Evolutionary conservation across 164 flowering plant species (phyloP).

Genomic region (Echeveria elegans): DNA sequence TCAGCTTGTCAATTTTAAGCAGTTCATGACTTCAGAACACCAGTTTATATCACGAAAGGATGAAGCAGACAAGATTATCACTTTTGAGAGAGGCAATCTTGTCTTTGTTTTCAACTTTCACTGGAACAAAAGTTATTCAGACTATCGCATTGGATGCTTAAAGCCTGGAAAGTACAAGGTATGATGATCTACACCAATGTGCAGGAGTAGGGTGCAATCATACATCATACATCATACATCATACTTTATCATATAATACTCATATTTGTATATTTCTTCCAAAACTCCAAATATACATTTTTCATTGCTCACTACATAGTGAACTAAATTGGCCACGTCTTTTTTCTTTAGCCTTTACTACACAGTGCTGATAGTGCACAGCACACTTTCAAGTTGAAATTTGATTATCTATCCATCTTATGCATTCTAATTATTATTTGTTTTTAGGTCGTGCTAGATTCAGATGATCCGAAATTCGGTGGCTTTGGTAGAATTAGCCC

Average conservation of each 20-base stretch:
- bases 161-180: slow-evolving; percentile 96
- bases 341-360: background rate
- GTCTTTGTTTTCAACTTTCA: slow-evolving; percentile 97
- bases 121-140: slow-evolving; percentile 82
- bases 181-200: slow-evolving; percentile 9
- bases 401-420: background rate
- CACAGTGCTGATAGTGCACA: background rate
- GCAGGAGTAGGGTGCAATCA: background rate
- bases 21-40: slow-evolving; percentile 95
- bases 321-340: background rate
- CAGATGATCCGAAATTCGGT: slow-evolving; percentile 70
- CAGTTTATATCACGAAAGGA: slow-evolving; percentile 81
- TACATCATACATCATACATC: too few relatives aligned
- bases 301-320: too few relatives aligned
- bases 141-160: slow-evolving; percentile 76
- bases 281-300: background rate
- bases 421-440: background rate
- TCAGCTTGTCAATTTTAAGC: slow-evolving; percentile 16
- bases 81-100: slow-evolving; percentile 83
- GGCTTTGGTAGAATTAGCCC: slow-evolving; percentile 54
- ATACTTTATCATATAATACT: too few relatives aligned
- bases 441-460: slow-evolving; percentile 74
- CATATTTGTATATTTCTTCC: background rate
- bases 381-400: slow-evolving; percentile 7
- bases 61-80: slow-evolving; percentile 73